Conservation (phyloP, 768 basidiomycete genomes). For the Rubroboletus pulcherrimus region DNA sequence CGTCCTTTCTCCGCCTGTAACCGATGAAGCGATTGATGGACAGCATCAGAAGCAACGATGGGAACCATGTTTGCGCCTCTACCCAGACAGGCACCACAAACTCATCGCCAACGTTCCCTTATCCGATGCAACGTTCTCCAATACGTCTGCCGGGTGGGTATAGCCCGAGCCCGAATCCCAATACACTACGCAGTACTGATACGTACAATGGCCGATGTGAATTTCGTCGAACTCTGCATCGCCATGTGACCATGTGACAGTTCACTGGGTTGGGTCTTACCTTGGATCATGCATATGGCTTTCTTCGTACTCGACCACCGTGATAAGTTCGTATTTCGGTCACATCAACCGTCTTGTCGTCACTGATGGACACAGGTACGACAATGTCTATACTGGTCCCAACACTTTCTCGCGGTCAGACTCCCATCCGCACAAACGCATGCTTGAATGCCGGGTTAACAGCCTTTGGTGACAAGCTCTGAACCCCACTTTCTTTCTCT, state of each 20-base stretch:
- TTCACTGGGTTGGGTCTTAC: neutral
- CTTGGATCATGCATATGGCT: neutral
- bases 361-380: neutral
- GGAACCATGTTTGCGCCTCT: neutral
- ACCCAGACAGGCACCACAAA: neutral
- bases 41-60: neutral
- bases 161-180: neutral
- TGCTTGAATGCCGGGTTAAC: neutral
- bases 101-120: neutral
- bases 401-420: neutral
- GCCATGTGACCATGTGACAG: too few relatives aligned
- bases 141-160: neutral
- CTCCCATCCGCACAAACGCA: neutral
- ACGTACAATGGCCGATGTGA: neutral
- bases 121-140: neutral
- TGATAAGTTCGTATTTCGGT: neutral
- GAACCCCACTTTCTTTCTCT: neutral
- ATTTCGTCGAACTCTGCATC: too few relatives aligned
- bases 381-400: neutral
- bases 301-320: neutral
- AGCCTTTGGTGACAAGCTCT: neutral
- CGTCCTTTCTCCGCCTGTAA: too few relatives aligned
- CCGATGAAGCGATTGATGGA: too few relatives aligned
- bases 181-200: neutral
- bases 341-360: neutral